Base-by-base conservation (phyloP, 1,284 basidiomycete species). In the Apiotrichum domesticum region DNA sequence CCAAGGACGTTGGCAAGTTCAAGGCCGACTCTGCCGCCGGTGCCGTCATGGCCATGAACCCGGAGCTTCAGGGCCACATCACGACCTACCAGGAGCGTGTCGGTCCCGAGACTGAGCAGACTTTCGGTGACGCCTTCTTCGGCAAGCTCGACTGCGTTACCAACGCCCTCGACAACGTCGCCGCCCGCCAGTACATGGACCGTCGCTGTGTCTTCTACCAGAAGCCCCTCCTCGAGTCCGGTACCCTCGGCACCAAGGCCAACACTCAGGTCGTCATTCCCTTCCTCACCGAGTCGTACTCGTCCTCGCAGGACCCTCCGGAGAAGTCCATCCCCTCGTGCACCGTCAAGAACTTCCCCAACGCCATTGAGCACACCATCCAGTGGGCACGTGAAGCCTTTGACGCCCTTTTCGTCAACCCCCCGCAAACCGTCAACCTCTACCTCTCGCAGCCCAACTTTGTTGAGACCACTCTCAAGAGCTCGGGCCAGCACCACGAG, bases 331-430 rank as follows among this genome's bases (percentile, higher is more conserved):
- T 94, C 13, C 91, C 97, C 9, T 91, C 91, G 43, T 99, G 97
- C 78, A 99, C 96, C 8, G 89, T 99, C 71, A 98, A 98, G 80
- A 98, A 93, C 79, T 99, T 99, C 84, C 96, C 96, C 35, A 97
- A 99, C 74, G 87, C 88, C 39, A 99, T 99, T 66, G 87, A 93
- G 67, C 96, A 99, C 79, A 98, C 95, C n/a, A 98, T 99, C 64
- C 90, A 95, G 80, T 99, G 96, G 96, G 87, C 90, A 64, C 87
- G 93, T 63, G 86, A 88, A 71, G 87, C 91, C 63, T 98, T 99
- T 74, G 90, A 98, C 71, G 86, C 85, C 58, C 80, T 91, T 52
- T 99, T 98, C 70, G 87, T 96, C 69, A 94, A 94, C 77, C 97
- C 96, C 1, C 83, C 88, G 33, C 89, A 94, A 73, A 87, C 91